Evolutionary conservation across 495 filamentous ascomycete species (phyloP).

Genomic region (Pseudotulostoma volvatum): DNA sequence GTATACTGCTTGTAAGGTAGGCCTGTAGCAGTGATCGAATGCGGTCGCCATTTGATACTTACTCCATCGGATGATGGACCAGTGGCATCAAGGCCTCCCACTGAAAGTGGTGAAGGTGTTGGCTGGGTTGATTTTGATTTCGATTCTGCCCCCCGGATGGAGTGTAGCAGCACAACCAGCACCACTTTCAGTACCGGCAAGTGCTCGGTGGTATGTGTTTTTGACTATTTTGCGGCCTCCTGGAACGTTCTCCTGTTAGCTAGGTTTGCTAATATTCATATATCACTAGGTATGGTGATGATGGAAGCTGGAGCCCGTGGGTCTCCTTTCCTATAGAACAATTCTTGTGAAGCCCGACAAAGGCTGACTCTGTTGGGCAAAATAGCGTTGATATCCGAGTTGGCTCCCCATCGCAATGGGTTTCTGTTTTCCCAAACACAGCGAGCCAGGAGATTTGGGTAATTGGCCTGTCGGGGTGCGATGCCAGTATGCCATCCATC

Average conservation of each 20-base stretch:
- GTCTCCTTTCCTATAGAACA: neutral
- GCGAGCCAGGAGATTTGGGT: slow-evolving; percentile 41
- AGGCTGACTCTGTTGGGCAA: too few species aligned
- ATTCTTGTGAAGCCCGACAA: too few species aligned
- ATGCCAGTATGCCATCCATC: slow-evolving; percentile 8
- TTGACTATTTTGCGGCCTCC: too few species aligned
- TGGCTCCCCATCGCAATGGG: slow-evolving; percentile 37
- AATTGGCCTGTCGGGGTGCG: slow-evolving; percentile 34
- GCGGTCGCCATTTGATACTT: neutral
- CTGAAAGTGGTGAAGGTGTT: neutral
- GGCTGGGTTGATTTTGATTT: neutral
- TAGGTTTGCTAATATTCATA: neutral
- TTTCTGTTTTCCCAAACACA: slow-evolving; percentile 41
- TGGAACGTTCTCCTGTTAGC: neutral
- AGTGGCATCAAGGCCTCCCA: neutral
- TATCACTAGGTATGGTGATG: slow-evolving; percentile 6
- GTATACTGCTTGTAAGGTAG: neutral
- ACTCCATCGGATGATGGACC: neutral
- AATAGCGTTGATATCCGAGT: slow-evolving; percentile 33
- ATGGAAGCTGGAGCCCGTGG: slow-evolving; percentile 11
- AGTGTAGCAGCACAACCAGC: neutral
- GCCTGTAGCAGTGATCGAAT: neutral
- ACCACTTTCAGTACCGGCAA: neutral
- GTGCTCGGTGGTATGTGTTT: neutral
- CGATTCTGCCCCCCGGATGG: neutral